Evolutionary conservation across 257 asterid species (phyloP).

Genomic region (Jacaranda mimosifolia): DNA sequence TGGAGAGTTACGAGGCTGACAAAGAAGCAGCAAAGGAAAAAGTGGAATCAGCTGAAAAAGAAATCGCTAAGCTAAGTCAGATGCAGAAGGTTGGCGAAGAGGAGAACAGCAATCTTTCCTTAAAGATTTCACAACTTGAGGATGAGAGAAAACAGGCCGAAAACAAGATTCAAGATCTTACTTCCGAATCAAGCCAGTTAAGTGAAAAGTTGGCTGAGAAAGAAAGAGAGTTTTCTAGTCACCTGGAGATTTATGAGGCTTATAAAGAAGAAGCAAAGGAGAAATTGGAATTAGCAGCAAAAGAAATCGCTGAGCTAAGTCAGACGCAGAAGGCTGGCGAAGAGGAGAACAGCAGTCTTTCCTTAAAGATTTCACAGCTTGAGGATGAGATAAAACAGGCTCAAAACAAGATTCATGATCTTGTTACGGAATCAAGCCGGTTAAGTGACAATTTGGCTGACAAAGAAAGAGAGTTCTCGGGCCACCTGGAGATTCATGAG

Average conservation of each 20-base stretch:
- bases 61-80: constrained; percentile 49
- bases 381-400: constrained; percentile 49
- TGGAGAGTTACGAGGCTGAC: constrained; percentile 48
- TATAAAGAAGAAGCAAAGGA: constrained; percentile 52
- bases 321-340: constrained; percentile 41
- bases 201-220: constrained; percentile 47
- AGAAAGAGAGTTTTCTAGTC: constrained; percentile 56
- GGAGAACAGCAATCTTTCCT: constrained; percentile 47
- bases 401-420: constrained; percentile 55
- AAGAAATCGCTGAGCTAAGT: constrained; percentile 52
- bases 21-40: constrained; percentile 47
- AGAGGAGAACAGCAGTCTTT: constrained; percentile 52
- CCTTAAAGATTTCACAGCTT: constrained; percentile 43
- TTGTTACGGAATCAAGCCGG: constrained; percentile 51
- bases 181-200: constrained; percentile 45
- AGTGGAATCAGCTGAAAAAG: constrained; percentile 50
- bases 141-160: constrained; percentile 47
- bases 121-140: constrained; percentile 38
- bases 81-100: constrained; percentile 43
- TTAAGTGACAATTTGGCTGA: constrained; percentile 55
- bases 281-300: constrained; percentile 52
- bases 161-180: constrained; percentile 45
- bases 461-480: constrained; percentile 69
- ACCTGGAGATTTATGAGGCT: constrained; percentile 54
- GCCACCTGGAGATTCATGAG: constrained; percentile 74